Conservation (phyloP, 805 yeast species). For the Zygosaccharomyces bailii region DNA sequence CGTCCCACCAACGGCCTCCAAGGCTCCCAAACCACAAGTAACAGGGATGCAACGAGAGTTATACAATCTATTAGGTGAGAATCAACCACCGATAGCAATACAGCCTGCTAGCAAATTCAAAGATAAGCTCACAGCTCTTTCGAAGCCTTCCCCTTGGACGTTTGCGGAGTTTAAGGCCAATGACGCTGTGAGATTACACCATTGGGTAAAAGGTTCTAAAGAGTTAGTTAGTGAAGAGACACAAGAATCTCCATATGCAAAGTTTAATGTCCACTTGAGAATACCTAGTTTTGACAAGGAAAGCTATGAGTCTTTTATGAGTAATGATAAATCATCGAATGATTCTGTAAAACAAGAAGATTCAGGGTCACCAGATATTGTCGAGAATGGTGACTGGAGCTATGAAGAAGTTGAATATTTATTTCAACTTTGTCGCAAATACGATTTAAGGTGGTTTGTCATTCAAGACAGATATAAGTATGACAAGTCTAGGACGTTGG, state of each 20-base stretch:
- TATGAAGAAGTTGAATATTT: slow-evolving; percentile 74
- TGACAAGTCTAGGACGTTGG: slow-evolving; percentile 48
- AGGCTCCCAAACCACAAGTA: slow-evolving; percentile 29
- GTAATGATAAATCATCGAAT: slow-evolving; percentile 29
- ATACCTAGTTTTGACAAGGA: slow-evolving; percentile 66
- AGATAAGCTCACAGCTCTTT: slow-evolving; percentile 56
- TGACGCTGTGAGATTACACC: slow-evolving; percentile 58
- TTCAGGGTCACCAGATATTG: slow-evolving; percentile 10
- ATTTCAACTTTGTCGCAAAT: slow-evolving; percentile 64
- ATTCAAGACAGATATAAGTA: slow-evolving; percentile 55
- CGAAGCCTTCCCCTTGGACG: slow-evolving; percentile 81
- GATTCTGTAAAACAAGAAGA: slow-evolving; percentile 23
- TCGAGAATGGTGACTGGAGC: slow-evolving; percentile 48
- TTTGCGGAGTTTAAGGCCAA: slow-evolving; percentile 56
- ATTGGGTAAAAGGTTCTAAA: slow-evolving; percentile 82
- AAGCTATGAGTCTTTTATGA: slow-evolving; percentile 54
- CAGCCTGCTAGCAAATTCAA: slow-evolving; percentile 50
- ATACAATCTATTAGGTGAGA: slow-evolving; percentile 83
- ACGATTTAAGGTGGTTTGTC: slow-evolving; percentile 55
- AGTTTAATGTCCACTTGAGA: slow-evolving; percentile 64
- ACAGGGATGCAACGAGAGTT: slow-evolving; percentile 87
- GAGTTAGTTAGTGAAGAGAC: slow-evolving; percentile 37
- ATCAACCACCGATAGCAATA: slow-evolving; percentile 80
- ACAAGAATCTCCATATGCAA: slow-evolving; percentile 58
- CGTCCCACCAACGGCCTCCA: slow-evolving; percentile 13